These are phyloP conservation scores for Metschnikowia reukaufii DNA, from an alignment of 805 yeast species.

Conservation along the genomic window DNA sequence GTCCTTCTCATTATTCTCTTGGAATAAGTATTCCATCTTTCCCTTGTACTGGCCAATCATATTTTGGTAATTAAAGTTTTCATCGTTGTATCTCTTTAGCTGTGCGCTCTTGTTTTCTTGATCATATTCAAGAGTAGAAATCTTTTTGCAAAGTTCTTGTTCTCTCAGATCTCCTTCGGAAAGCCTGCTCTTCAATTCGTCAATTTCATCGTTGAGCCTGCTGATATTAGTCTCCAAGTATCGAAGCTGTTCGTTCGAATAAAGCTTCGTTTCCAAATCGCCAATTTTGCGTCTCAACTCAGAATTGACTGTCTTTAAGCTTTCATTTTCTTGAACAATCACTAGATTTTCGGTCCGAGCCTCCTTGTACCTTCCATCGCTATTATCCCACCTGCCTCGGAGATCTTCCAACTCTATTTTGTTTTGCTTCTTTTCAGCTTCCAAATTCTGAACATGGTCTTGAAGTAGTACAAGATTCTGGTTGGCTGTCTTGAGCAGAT, in stretches of 20 bases:
- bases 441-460: constrained; percentile 35
- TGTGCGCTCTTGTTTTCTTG: constrained; percentile 52
- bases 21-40: constrained; percentile 39
- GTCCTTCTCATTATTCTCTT: constrained; percentile 44
- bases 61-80: constrained; percentile 54
- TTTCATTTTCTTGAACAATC: constrained; percentile 64
- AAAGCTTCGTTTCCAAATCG: constrained; percentile 48
- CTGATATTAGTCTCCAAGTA: constrained; percentile 61
- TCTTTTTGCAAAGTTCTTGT: constrained; percentile 50
- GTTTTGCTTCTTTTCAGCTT: constrained; percentile 33
- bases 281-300: constrained; percentile 49
- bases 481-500: constrained; percentile 28
- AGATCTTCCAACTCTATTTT: constrained; percentile 33
- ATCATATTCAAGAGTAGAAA: constrained; percentile 54
- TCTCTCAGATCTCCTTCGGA: constrained; percentile 53
- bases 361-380: constrained; percentile 32
- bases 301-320: constrained; percentile 54
- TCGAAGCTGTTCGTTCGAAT: constrained; percentile 52
- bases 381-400: constrained; percentile 28
- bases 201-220: constrained; percentile 52
- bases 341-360: constrained; percentile 53
- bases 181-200: constrained; percentile 46
- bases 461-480: constrained; percentile 31
- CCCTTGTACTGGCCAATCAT: constrained; percentile 45
- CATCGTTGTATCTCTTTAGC: constrained; percentile 55